Conservation (phyloP, 164 flowering plant species). For the Vitis riparia region DNA sequence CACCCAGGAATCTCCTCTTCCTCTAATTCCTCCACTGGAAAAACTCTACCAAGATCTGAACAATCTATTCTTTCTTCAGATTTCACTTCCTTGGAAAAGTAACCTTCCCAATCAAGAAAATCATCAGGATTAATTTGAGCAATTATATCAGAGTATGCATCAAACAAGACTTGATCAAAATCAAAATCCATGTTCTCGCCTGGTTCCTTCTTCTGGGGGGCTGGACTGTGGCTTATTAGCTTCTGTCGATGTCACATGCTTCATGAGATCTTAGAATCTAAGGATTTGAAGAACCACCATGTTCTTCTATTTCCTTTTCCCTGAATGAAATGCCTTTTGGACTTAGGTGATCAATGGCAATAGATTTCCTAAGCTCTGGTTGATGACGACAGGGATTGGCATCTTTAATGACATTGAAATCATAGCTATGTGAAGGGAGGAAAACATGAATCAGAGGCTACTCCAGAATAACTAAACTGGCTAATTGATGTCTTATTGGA, state of each 20-base stretch:
- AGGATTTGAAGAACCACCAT: slow-evolving; percentile 35
- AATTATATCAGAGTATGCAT: slow-evolving; percentile 53
- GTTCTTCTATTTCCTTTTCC: slow-evolving; percentile 75
- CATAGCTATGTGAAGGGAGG: slow-evolving; percentile 57
- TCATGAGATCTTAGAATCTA: slow-evolving; percentile 48
- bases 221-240: not conserved
- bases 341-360: slow-evolving; percentile 24
- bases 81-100: slow-evolving; percentile 24
- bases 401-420: slow-evolving; percentile 56
- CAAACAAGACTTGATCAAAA: slow-evolving; percentile 60
- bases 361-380: slow-evolving; percentile 16
- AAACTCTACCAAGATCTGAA: slow-evolving; percentile 4
- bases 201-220: slow-evolving; percentile 13
- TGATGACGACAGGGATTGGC: slow-evolving; percentile 14
- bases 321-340: slow-evolving; percentile 50
- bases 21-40: slow-evolving; percentile 46
- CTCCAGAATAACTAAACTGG: slow-evolving; percentile 57
- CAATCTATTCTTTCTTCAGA: slow-evolving; percentile 5
- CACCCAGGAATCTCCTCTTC: slow-evolving; percentile 64
- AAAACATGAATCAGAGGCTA: slow-evolving; percentile 75
- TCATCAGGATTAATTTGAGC: slow-evolving; percentile 58
- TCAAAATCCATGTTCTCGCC: slow-evolving; percentile 38
- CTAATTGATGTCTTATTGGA: slow-evolving; percentile 53
- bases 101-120: slow-evolving; percentile 51
- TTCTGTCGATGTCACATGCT: slow-evolving; percentile 12